Conservation (phyloP, 805 yeast species). For the Torulaspora maleeae region DNA sequence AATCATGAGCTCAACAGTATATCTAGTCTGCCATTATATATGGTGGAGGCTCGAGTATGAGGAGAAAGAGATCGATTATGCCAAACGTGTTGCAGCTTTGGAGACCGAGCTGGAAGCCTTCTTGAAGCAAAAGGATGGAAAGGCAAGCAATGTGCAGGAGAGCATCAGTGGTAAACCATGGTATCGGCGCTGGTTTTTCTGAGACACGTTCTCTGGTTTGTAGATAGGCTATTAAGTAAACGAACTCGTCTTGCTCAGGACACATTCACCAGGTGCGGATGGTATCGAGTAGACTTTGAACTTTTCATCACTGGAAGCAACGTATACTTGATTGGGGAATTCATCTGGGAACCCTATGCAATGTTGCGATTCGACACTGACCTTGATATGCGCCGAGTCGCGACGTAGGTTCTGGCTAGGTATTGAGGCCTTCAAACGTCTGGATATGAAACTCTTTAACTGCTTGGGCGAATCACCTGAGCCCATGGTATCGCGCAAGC, state of each 20-base stretch:
- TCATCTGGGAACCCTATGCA: constrained; percentile 34
- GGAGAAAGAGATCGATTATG: constrained; percentile 24
- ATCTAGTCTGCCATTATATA: constrained; percentile 24
- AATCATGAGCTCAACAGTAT: constrained; percentile 32
- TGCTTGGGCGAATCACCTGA: constrained; percentile 22
- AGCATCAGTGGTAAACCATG: constrained; percentile 10
- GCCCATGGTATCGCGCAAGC: constrained; percentile 3
- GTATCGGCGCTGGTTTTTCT: constrained; percentile 20
- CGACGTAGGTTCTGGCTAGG: constrained; percentile 31
- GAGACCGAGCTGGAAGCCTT: constrained; percentile 20
- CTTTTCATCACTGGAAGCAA: constrained; percentile 31
- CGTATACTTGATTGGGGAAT: constrained; percentile 27
- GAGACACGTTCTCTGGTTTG: constrained; percentile 2
- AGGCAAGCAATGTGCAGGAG: background rate
- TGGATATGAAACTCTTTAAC: constrained; percentile 25
- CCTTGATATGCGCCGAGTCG: constrained; percentile 30
- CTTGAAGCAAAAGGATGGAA: constrained; percentile 1
- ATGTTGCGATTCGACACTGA: constrained; percentile 19
- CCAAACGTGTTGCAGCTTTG: constrained; percentile 16
- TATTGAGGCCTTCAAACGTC: constrained; percentile 27
- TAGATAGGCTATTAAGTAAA: constrained; percentile 10
- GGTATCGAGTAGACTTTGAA: constrained; percentile 30
- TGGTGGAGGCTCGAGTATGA: constrained; percentile 34
- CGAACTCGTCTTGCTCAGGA: constrained; percentile 26
- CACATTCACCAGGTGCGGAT: constrained; percentile 27